These are phyloP conservation scores for Suillus paluster DNA, from an alignment of 768 basidiomycete species.

Conservation along the genomic window DNA sequence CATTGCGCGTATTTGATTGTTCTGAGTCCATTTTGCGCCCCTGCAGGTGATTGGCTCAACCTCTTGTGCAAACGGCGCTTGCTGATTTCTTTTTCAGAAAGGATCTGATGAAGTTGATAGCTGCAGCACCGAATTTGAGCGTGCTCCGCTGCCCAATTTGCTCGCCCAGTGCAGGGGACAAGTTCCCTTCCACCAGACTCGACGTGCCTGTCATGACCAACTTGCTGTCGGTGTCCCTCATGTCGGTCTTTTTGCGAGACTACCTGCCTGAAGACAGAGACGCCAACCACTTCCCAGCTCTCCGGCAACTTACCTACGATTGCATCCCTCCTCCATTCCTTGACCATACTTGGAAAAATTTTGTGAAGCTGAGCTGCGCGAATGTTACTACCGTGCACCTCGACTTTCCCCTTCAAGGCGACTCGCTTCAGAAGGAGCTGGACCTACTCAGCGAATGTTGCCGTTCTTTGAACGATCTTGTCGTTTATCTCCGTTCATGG, in stretches of 20 bases:
- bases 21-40: slow-evolving; percentile 35
- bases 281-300: slow-evolving; percentile 32
- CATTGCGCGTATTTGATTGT: slow-evolving; percentile 32
- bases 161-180: slow-evolving; percentile 27
- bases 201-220: slow-evolving; percentile 33
- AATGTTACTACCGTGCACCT: slow-evolving; percentile 31
- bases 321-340: slow-evolving; percentile 35
- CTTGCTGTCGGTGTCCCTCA: slow-evolving; percentile 28
- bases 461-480: slow-evolving; percentile 25
- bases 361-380: slow-evolving; percentile 28
- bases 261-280: slow-evolving; percentile 33
- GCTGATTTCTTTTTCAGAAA: slow-evolving; percentile 20
- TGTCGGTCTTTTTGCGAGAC: slow-evolving; percentile 33
- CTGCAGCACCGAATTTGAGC: slow-evolving; percentile 29
- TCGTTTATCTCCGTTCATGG: slow-evolving; percentile 31
- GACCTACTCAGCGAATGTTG: slow-evolving; percentile 30
- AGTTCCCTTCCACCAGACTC: slow-evolving; percentile 19
- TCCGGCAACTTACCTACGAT: slow-evolving; percentile 35
- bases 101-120: slow-evolving; percentile 32
- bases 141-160: slow-evolving; percentile 33
- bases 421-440: slow-evolving; percentile 29
- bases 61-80: not conserved
- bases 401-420: slow-evolving; percentile 29
- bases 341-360: slow-evolving; percentile 31
- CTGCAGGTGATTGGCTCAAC: slow-evolving; percentile 24